Conservation (phyloP, 2,329 filamentous ascomycete genomes). For the Aspergillus cejpii region DNA sequence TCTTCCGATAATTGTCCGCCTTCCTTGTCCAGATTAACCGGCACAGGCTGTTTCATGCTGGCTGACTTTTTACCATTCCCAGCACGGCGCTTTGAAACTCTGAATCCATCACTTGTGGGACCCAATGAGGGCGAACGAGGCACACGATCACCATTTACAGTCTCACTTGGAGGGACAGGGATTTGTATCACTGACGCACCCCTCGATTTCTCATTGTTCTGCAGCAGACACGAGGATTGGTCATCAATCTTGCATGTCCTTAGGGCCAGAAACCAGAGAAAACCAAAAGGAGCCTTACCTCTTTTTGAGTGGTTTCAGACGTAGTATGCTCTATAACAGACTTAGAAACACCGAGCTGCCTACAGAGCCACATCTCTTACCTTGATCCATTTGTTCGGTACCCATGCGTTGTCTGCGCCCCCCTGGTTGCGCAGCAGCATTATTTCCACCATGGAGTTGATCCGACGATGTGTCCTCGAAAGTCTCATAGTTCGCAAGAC, state of each 20-base stretch:
- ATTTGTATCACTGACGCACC: background rate
- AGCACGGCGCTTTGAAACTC: constrained; percentile 15
- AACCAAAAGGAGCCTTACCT: background rate
- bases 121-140: background rate
- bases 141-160: background rate
- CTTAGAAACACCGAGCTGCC: background rate
- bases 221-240: background rate
- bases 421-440: background rate
- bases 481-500: background rate
- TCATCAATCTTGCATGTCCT: background rate
- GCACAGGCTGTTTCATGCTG: background rate
- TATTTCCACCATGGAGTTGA: background rate
- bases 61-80: constrained; percentile 2
- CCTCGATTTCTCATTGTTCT: background rate
- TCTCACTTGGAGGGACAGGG: background rate
- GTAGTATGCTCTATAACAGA: background rate
- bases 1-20: constrained; percentile 27
- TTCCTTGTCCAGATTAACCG: background rate
- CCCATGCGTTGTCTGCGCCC: background rate
- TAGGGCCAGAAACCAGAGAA: background rate
- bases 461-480: background rate
- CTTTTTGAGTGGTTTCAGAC: background rate
- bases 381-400: no score
- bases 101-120: constrained; percentile 6
- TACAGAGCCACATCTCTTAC: background rate